A percentile compares a stretch with the other conserved stretches of the same genome.
These are phyloP conservation scores for Eucalyptus curtisii DNA, from an alignment of 345 rosid genomes.

Conservation along the genomic window DNA sequence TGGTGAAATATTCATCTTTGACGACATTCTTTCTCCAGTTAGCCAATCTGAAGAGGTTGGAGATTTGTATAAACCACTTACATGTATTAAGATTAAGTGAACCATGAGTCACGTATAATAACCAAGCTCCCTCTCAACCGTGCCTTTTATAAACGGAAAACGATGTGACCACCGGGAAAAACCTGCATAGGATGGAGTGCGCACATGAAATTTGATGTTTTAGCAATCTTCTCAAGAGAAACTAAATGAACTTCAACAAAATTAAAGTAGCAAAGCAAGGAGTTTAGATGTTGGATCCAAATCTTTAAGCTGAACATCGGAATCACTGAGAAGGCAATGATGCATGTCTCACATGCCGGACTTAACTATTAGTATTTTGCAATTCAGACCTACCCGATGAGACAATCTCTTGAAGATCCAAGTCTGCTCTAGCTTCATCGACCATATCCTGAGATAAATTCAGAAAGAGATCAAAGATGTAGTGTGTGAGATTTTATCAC, in stretches of 20 bases:
- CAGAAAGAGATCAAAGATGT: not conserved
- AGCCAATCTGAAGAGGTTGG: not conserved
- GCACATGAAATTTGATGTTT: not conserved
- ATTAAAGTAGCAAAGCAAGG: not conserved
- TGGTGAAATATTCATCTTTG: not conserved
- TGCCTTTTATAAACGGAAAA: not conserved
- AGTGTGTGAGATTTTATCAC: not conserved
- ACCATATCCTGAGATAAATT: not conserved
- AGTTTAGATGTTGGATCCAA: not conserved
- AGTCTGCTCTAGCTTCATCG: not conserved
- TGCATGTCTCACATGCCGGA: not conserved
- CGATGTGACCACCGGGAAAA: not conserved
- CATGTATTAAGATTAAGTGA: not conserved
- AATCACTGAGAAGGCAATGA: not conserved
- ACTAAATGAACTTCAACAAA: not conserved
- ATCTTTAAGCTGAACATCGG: not conserved
- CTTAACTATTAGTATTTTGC: not conserved
- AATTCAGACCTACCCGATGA: not conserved
- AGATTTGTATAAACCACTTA: not conserved
- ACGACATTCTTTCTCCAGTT: not conserved
- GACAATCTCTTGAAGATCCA: not conserved
- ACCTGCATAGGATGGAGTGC: not conserved
- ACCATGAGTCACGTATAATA: not conserved
- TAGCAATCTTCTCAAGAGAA: not conserved
- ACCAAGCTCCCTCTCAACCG: not conserved